Conservation (phyloP, 495 filamentous ascomycete genomes). For the Tuber borchii region DNA sequence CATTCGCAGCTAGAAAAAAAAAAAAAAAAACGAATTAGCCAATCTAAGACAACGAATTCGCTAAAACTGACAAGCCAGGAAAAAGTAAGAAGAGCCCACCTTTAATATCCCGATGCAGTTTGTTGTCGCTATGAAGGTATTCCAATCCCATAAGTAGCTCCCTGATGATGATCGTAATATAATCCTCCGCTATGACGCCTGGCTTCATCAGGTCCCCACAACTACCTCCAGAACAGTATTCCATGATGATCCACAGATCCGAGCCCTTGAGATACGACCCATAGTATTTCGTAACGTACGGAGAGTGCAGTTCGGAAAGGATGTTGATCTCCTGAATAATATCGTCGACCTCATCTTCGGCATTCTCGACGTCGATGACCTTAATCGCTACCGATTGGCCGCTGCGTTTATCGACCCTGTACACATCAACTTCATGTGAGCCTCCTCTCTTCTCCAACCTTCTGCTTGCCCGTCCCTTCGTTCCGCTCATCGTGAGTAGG, state of each 20-base stretch:
- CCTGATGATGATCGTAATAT: slow-evolving; percentile 90
- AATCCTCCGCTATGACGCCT: slow-evolving; percentile 79
- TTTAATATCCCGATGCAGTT: slow-evolving; percentile 96
- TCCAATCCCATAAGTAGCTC: slow-evolving; percentile 85
- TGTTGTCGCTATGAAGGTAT: slow-evolving; percentile 89
- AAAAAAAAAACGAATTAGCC: slow-evolving; percentile 8
- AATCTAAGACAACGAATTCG: slow-evolving; percentile 7
- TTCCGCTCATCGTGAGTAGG: slow-evolving; percentile 52
- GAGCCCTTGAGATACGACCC: slow-evolving; percentile 88
- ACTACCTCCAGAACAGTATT: slow-evolving; percentile 88
- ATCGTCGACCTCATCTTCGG: slow-evolving; percentile 94
- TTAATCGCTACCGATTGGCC: slow-evolving; percentile 44
- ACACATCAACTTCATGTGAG: slow-evolving; percentile 15
- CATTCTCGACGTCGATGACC: slow-evolving; percentile 92
- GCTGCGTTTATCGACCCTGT: slow-evolving; percentile 27
- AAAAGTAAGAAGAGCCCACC: slow-evolving; percentile 21
- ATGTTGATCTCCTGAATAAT: slow-evolving; percentile 97
- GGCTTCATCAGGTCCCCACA: slow-evolving; percentile 93
- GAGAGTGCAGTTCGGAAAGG: slow-evolving; percentile 85
- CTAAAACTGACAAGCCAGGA: slow-evolving; percentile 5
- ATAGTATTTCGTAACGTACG: slow-evolving; percentile 92
- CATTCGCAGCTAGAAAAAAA: slow-evolving; percentile 62
- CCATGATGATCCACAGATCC: slow-evolving; percentile 99
- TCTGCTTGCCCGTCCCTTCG: slow-evolving; percentile 84
- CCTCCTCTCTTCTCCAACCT: slow-evolving; percentile 36